Conservation (phyloP, 106 monocot genomes). For the Platanthera zijinensis region DNA sequence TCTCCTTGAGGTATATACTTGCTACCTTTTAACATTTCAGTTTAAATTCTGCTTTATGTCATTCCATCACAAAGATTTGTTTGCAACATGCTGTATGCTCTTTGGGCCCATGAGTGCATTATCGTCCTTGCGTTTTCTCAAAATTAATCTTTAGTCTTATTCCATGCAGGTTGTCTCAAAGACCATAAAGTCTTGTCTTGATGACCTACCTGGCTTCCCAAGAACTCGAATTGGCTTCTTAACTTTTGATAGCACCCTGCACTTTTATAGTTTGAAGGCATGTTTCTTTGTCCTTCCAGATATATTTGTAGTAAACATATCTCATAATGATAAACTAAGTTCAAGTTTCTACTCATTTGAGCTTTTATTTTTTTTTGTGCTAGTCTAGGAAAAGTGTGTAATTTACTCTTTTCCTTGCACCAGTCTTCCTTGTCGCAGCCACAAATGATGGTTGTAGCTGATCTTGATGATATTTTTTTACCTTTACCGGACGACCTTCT, state of each 20-base stretch:
- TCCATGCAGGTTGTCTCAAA: constrained; percentile 66
- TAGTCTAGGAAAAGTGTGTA: neutral
- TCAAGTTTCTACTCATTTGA: neutral
- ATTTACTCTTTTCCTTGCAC: constrained; percentile 20
- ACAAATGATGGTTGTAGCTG: constrained; percentile 95
- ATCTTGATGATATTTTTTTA: constrained; percentile 92
- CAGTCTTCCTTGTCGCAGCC: constrained; percentile 96
- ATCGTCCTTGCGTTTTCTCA: neutral
- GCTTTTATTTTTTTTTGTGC: neutral
- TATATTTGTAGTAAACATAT: neutral
- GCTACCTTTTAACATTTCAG: neutral
- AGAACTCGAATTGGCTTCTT: constrained; percentile 97
- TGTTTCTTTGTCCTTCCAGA: constrained; percentile 5
- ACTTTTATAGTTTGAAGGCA: constrained; percentile 96
- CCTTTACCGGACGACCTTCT: constrained; percentile 98
- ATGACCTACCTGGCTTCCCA: constrained; percentile 77
- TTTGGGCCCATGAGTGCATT: neutral
- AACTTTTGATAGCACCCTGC: constrained; percentile 93
- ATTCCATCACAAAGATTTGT: neutral
- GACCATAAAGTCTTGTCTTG: constrained; percentile 93
- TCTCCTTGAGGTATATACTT: constrained; percentile 74
- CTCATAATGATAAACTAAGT: neutral
- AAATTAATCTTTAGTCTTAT: constrained; percentile 1
- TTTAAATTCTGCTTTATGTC: neutral
- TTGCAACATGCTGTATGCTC: neutral